Conservation (phyloP, 805 yeast genomes). For the Candida andamanensis region DNA sequence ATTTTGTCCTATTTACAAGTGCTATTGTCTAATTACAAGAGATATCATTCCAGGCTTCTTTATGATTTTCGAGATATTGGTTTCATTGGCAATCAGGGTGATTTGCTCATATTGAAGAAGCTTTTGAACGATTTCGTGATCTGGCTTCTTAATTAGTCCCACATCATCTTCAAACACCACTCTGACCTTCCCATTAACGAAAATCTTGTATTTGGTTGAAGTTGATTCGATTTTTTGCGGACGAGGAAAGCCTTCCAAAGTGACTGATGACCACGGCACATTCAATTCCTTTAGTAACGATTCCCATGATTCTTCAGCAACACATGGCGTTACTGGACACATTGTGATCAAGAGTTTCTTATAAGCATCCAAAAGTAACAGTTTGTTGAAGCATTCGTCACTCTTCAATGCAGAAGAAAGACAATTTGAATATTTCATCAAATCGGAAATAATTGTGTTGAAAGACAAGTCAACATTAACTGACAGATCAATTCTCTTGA, state of each 20-base stretch:
- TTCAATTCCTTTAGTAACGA: slow-evolving; percentile 19
- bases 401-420: slow-evolving; percentile 34
- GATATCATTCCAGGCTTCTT: slow-evolving; percentile 48
- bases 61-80: slow-evolving; percentile 48
- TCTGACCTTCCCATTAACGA: slow-evolving; percentile 69
- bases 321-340: slow-evolving; percentile 78
- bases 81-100: slow-evolving; percentile 37
- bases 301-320: slow-evolving; percentile 81
- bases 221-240: slow-evolving; percentile 37
- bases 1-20: slow-evolving; percentile 7
- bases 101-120: slow-evolving; percentile 32
- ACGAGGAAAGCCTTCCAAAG: slow-evolving; percentile 63
- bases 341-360: slow-evolving; percentile 55
- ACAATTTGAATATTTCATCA: slow-evolving; percentile 71
- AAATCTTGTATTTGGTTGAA: slow-evolving; percentile 46
- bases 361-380: slow-evolving; percentile 44
- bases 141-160: slow-evolving; percentile 30
- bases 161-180: slow-evolving; percentile 36
- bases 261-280: slow-evolving; percentile 44
- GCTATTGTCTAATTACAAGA: slow-evolving; percentile 21
- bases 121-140: slow-evolving; percentile 30
- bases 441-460: slow-evolving; percentile 85
- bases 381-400: slow-evolving; percentile 24
- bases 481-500: slow-evolving; percentile 52
- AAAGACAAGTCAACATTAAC: slow-evolving; percentile 55